Evolutionary conservation across 768 basidiomycete species (phyloP).

Genomic region (Hericium erinaceus): DNA sequence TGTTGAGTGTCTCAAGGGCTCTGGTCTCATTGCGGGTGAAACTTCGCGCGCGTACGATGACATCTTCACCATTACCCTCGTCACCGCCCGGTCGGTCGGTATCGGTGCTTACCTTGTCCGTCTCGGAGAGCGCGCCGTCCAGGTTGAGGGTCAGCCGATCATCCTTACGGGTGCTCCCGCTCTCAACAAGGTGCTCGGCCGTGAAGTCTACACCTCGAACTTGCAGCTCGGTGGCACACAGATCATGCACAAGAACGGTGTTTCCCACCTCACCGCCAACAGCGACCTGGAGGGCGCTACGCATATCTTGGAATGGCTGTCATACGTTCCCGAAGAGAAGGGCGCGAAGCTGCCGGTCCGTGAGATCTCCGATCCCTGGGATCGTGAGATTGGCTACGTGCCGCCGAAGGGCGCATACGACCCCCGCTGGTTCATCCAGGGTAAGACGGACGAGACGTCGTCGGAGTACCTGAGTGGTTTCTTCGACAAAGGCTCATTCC

Average conservation of each 20-base stretch:
- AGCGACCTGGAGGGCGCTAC: slow-evolving; percentile 95
- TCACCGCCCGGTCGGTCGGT: slow-evolving; percentile 97
- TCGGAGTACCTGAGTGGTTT: slow-evolving; percentile 80
- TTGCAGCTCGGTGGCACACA: slow-evolving; percentile 99
- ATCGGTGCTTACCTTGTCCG: slow-evolving; percentile 99
- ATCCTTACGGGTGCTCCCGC: slow-evolving; percentile 96
- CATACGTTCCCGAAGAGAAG: slow-evolving; percentile 83
- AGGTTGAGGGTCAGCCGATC: slow-evolving; percentile 98
- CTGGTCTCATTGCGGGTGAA: slow-evolving; percentile 96
- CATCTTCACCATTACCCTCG: slow-evolving; percentile 98
- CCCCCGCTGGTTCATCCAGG: slow-evolving; percentile 96
- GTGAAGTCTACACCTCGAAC: slow-evolving; percentile 98
- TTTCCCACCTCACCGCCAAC: slow-evolving; percentile 90
- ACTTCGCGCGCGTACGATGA: slow-evolving; percentile 98
- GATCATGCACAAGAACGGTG: slow-evolving; percentile 99
- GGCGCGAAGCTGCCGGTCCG: slow-evolving; percentile 75
- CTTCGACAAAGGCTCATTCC: slow-evolving; percentile 97
- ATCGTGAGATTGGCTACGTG: slow-evolving; percentile 81
- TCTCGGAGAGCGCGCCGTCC: slow-evolving; percentile 93
- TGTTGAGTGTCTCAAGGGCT: slow-evolving; percentile 92
- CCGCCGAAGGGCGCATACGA: slow-evolving; percentile 95
- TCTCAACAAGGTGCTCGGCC: slow-evolving; percentile 96
- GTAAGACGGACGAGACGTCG: slow-evolving; percentile 78
- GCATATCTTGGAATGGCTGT: slow-evolving; percentile 90
- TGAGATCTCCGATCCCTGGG: slow-evolving; percentile 70